phyloP scores from a whole-genome alignment of 2,329 filamentous ascomycete genomes.

The Neoscytalidium dimidiatum region DNA sequence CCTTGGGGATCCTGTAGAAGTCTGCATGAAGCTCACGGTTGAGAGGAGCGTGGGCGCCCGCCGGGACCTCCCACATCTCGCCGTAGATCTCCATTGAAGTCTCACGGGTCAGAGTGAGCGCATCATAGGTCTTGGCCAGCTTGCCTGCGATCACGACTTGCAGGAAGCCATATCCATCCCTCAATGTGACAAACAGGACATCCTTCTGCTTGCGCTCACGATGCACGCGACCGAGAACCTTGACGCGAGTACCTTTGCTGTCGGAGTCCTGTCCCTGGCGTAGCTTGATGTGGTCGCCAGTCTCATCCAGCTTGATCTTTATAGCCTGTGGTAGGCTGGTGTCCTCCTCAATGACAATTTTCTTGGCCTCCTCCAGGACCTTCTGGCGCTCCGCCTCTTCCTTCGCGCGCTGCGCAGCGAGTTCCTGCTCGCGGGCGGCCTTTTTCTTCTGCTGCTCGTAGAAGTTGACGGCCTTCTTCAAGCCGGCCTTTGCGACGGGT shows the following conservation, averaged over 20 bases:
- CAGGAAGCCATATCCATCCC: conserved; percentile 80
- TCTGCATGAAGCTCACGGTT: conserved; percentile 88
- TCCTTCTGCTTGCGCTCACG: conserved; percentile 80
- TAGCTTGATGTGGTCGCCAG: conserved; percentile 59
- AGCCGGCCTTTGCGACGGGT: conserved; percentile 76
- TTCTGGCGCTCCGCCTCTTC: conserved; percentile 70
- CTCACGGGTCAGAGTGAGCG: conserved; percentile 80
- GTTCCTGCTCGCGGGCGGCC: conserved; percentile 73
- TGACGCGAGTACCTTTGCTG: conserved; percentile 70
- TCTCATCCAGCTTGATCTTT: conserved; percentile 75
- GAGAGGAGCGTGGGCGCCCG: conserved; percentile 76
- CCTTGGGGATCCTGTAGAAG: conserved; percentile 71
- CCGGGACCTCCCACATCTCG: conserved; percentile 79
- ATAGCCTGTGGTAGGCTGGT: conserved; percentile 70
- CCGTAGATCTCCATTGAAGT: conserved; percentile 84
- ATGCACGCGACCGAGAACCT: conserved; percentile 81
- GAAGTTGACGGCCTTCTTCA: conserved; percentile 80
- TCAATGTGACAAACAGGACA: conserved; percentile 81
- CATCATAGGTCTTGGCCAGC: conserved; percentile 89
- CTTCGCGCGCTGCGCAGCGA: conserved; percentile 70
- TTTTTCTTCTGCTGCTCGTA: conserved; percentile 82
- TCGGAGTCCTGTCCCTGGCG: conserved; percentile 52
- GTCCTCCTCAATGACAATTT: conserved; percentile 71
- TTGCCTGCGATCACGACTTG: conserved; percentile 82
- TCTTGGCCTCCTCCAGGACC: conserved; percentile 80